A percentile compares a stretch with the other conserved stretches of the same genome.
Evolutionary conservation across 257 asterid genomes (phyloP).

Genomic region (Vinca minor): DNA sequence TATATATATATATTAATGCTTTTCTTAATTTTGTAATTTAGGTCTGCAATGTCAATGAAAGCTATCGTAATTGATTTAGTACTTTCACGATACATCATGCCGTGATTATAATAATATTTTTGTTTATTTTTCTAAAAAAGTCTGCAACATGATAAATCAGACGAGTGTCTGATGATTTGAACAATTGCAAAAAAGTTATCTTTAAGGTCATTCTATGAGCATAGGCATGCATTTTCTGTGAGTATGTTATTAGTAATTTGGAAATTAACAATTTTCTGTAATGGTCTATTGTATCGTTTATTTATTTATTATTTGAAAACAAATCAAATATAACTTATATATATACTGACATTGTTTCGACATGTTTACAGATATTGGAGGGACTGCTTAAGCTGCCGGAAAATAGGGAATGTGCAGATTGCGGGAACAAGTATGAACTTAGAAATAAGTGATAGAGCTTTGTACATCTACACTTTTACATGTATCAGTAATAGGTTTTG

Average conservation of each 20-base stretch:
- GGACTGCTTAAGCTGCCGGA: conserved; percentile 71
- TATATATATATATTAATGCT: too few species aligned
- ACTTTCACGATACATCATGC: too few species aligned
- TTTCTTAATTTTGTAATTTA: background rate
- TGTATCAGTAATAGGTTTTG: background rate
- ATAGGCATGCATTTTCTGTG: background rate
- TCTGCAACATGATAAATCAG: background rate
- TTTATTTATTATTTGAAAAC: background rate
- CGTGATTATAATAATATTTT: too few species aligned
- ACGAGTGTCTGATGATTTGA: too few species aligned
- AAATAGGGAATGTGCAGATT: conserved; percentile 91
- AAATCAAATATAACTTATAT: conserved; percentile 9
- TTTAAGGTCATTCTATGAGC: background rate
- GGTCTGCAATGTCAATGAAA: background rate
- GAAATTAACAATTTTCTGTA: background rate
- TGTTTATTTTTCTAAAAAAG: too few species aligned
- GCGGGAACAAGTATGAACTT: conserved; percentile 55
- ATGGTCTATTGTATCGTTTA: background rate
- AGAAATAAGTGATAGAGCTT: conserved; percentile 1
- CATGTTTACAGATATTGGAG: conserved; percentile 48
- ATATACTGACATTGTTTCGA: conserved; percentile 5
- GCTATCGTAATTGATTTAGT: too few species aligned
- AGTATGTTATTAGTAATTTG: background rate
- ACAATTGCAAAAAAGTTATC: background rate
- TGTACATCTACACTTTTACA: background rate